Evolutionary conservation across 441 rosid species (phyloP).

Genomic region (Euphorbia schlechtendalii): DNA sequence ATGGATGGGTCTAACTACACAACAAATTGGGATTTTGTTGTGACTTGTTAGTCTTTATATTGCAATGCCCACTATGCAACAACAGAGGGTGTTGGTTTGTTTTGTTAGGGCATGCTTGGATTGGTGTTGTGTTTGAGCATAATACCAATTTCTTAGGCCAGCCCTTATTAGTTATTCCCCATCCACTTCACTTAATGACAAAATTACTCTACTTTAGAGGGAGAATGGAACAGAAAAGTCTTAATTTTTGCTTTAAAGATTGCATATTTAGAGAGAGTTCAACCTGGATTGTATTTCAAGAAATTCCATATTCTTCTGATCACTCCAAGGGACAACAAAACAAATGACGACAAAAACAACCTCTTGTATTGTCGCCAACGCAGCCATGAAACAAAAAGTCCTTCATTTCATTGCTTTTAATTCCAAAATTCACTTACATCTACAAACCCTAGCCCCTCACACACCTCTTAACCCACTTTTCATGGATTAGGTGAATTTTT

Average conservation of each 20-base stretch:
- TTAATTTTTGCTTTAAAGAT: background rate
- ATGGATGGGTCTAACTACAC: conserved; percentile 8
- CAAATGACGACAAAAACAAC: conserved; percentile 53
- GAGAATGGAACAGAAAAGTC: background rate
- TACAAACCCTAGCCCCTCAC: conserved; percentile 23
- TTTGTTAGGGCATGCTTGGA: conserved; percentile 50
- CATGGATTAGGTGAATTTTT: conserved; percentile 21
- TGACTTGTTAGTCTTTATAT: conserved; percentile 23
- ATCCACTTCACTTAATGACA: conserved; percentile 36
- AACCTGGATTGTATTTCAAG: conserved; percentile 35
- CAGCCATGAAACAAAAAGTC: conserved; percentile 34
- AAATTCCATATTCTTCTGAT: conserved; percentile 63
- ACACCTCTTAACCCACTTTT: conserved; percentile 22
- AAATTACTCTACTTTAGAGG: conserved; percentile 11
- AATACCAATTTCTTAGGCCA: conserved; percentile 38
- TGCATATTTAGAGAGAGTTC: conserved; percentile 11
- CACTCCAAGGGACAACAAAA: conserved; percentile 39
- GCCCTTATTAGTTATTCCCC: conserved; percentile 50
- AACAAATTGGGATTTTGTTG: conserved; percentile 40
- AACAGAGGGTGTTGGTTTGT: conserved; percentile 45
- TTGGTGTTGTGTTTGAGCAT: conserved; percentile 22
- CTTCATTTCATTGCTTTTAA: conserved; percentile 30
- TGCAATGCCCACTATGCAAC: conserved; percentile 44
- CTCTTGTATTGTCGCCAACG: conserved; percentile 45
- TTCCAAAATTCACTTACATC: conserved; percentile 19